Base-by-base conservation (phyloP, 2,329 filamentous ascomycete genomes). In the Tetracladium maxilliforme region DNA sequence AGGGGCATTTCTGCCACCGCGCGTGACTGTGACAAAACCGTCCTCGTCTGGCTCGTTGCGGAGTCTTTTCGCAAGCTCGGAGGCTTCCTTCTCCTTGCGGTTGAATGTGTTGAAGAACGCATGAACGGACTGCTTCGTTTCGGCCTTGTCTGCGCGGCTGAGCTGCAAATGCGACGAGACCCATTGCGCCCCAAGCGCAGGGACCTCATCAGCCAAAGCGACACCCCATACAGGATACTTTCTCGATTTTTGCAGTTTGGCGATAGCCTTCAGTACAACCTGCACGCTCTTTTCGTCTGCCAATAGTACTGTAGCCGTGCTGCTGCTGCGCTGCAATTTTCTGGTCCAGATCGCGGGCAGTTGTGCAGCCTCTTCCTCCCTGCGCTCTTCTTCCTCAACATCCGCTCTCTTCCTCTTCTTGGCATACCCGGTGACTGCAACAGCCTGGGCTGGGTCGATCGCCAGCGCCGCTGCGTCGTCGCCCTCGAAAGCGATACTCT, bases 21-120 rank as follows among this genome's bases (percentile, higher is more conserved):
- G 67, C 2, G 75, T 79, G 14, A 98, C 90, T 4, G 86, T 95
- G 24, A 95, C 67, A 47, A 98, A 98, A 3, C 90, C 90, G 48
- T 98, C 90, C 43, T 83, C 86, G 48, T 98, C 90, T 1, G 87
- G 83, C 41, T 83, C 74, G 37, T 78, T 76, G 32, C 81, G 71
- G 32, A 76, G 56, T 28, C 66, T 56, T 52, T 69, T 72, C 44
- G 54, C 77, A 44, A 58, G 63, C 53, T 56, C 73, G 35, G 43
- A 64, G 38, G 59, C 74, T 50, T 60, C 75, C 52, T 49, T 70
- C 60, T 66, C 79, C 54, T 60, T 81, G 54, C 44, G 67, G 54
- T 62, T 78, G 55, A 84, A 95, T n/a, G 72, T 61, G 13, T 68
- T 65, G 64, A 95, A 92, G 58, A 84, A 95, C 18, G 74, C 70